Conservation (phyloP, 495 filamentous ascomycete species). For the Cryomyces minteri region DNA sequence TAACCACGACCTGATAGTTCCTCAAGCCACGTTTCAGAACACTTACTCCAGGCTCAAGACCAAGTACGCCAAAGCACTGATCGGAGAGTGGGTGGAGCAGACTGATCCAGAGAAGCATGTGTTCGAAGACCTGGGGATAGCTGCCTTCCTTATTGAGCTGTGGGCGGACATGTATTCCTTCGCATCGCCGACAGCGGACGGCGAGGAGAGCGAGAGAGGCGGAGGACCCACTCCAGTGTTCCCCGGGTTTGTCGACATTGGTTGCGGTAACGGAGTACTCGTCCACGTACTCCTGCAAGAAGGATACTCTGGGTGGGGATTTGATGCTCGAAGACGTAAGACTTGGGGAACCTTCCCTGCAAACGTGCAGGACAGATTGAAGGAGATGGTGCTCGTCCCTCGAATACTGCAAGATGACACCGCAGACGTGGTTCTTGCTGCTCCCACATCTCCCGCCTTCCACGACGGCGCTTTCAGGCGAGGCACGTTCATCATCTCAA, state of each 20-base stretch:
- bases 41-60: conserved; percentile 67
- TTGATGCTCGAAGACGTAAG: conserved; percentile 69
- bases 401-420: conserved; percentile 22
- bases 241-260: conserved; percentile 88
- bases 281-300: conserved; percentile 67
- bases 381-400: conserved; percentile 61
- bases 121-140: conserved; percentile 84
- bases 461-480: conserved; percentile 55
- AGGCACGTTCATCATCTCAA: conserved; percentile 84
- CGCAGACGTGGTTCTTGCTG: not conserved
- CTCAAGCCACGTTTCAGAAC: conserved; percentile 55
- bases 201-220: conserved; percentile 4
- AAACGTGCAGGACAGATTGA: conserved; percentile 34
- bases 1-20: conserved; percentile 56
- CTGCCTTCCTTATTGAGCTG: conserved; percentile 83
- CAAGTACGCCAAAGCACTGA: conserved; percentile 49
- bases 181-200: conserved; percentile 8
- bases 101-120: conserved; percentile 86
- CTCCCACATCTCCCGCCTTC: not conserved
- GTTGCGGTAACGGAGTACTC: conserved; percentile 89
- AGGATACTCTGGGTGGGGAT: conserved; percentile 75
- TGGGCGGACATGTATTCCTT: conserved; percentile 69
- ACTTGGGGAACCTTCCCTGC: conserved; percentile 58
- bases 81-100: conserved; percentile 56
- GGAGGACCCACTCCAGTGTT: conserved; percentile 23